Conservation (phyloP, 148 eudicot genomes). For the Heliosperma pusillum region DNA sequence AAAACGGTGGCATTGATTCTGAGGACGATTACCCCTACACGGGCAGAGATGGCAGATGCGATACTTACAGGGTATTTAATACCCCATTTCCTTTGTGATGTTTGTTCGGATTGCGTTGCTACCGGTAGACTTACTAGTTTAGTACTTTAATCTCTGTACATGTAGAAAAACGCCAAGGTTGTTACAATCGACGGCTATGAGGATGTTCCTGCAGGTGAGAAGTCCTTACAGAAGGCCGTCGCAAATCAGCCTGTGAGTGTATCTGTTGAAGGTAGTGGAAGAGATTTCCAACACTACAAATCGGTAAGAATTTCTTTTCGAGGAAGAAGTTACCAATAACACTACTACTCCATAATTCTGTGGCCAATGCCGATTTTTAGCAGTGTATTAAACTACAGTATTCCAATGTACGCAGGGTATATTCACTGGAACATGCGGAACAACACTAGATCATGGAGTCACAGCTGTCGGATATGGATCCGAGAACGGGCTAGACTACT, state of each 20-base stretch:
- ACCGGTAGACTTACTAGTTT: neutral
- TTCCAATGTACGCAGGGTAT: slow-evolving; percentile 46
- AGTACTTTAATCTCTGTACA: neutral
- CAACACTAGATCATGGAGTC: slow-evolving; percentile 67
- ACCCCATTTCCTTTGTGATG: neutral
- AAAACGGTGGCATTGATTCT: slow-evolving; percentile 82
- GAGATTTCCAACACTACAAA: slow-evolving; percentile 59
- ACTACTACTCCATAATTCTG: no score
- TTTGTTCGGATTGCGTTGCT: no score
- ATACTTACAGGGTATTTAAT: slow-evolving; percentile 46
- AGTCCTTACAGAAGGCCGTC: slow-evolving; percentile 60
- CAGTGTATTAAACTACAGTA: no score
- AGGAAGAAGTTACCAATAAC: no score
- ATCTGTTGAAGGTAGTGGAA: slow-evolving; percentile 75
- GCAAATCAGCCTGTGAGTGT: slow-evolving; percentile 64
- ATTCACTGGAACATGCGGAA: slow-evolving; percentile 67
- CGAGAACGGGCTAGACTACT: slow-evolving; percentile 56
- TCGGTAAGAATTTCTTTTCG: slow-evolving; percentile 38
- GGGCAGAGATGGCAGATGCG: slow-evolving; percentile 60
- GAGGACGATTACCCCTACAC: slow-evolving; percentile 81
- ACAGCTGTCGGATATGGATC: slow-evolving; percentile 68
- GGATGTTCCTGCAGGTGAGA: slow-evolving; percentile 63
- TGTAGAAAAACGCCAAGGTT: slow-evolving; percentile 79
- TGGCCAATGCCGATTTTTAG: no score
- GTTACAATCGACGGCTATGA: slow-evolving; percentile 66